Evolutionary conservation across 2,329 filamentous ascomycete species (phyloP), one percentile per base, ranked within the genome.

Genomic region (Nemania abortiva): DNA sequence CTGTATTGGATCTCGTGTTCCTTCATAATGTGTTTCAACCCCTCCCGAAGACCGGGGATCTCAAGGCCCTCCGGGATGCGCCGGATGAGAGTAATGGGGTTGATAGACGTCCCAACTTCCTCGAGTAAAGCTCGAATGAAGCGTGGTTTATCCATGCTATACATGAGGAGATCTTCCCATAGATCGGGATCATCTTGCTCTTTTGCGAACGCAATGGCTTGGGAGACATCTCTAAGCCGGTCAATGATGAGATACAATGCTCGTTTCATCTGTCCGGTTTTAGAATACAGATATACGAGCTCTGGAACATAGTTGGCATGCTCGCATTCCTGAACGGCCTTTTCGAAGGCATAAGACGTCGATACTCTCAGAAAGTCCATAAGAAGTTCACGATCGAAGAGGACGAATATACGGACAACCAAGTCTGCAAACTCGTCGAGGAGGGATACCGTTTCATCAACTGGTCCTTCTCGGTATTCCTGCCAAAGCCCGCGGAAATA

Each of bases 1-100:
- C 92, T 96, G 78, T 93, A 90, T 81, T 98, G 96, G 53, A 99
- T 92, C 77, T 98, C 96, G 78, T 98, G 95, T 80, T 99, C 96
- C 74, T 95, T 91, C 78, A 99, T 92, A 84, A 99, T 94, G 66
- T 95, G 92, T 53, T 92, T 91, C 3, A 99, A 86, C 0, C 95
- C 96, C 71, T 97, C 93, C 67, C 94, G 87, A 6, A 99, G 84
- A 0, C 96, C 96, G 74, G 96, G 91, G 13, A 99, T 97, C 78
- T 98, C 94, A 0, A 99, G 85, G 0, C 96, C 95, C 77, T 97
- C 94, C 0, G 96, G 96, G 31, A 99, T 99, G 5, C 95, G 89
- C 15, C 92, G 88, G 6, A 99, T 93, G 3, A 99, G 88, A 18
- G 91, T 92, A 70, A 98, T 95, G 0, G 96, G 96, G 76, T 98